phyloP scores from a whole-genome alignment of 2,329 filamentous ascomycete species.

The Fusarium pseudonygamai region DNA sequence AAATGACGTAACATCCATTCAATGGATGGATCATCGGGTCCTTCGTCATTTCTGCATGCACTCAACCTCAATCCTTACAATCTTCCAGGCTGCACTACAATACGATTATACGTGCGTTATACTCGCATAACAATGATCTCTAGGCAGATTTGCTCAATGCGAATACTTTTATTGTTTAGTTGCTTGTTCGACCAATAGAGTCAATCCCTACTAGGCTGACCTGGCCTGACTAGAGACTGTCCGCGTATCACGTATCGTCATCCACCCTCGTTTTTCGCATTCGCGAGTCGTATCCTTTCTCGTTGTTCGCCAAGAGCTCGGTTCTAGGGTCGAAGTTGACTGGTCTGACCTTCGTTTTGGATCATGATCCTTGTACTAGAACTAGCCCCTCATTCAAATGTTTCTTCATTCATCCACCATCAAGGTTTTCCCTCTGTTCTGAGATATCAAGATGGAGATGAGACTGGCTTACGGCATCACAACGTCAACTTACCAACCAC shows the following conservation, averaged over 20 bases:
- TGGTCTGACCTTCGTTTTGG: not conserved
- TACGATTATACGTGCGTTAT: not conserved
- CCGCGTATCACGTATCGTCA: slow-evolving; percentile 17
- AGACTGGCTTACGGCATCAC: not conserved
- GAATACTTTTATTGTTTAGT: not conserved
- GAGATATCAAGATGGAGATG: not conserved
- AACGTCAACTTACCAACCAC: no score
- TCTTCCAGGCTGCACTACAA: not conserved
- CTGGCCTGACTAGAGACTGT: not conserved
- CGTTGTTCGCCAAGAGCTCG: slow-evolving; percentile 2
- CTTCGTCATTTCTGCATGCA: slow-evolving; percentile 27
- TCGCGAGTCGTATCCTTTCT: not conserved
- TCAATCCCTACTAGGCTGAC: not conserved
- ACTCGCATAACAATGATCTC: not conserved
- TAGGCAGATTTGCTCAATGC: not conserved
- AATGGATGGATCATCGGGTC: not conserved
- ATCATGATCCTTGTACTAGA: not conserved
- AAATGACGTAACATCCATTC: slow-evolving; percentile 24
- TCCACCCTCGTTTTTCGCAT: not conserved
- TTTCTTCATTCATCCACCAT: not conserved
- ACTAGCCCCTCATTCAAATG: not conserved
- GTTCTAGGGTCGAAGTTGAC: not conserved
- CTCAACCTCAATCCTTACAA: not conserved
- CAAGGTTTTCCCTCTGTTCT: not conserved
- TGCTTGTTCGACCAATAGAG: not conserved